Evolutionary conservation across 106 monocot species (phyloP).

Genomic region (Chionographis japonica): DNA sequence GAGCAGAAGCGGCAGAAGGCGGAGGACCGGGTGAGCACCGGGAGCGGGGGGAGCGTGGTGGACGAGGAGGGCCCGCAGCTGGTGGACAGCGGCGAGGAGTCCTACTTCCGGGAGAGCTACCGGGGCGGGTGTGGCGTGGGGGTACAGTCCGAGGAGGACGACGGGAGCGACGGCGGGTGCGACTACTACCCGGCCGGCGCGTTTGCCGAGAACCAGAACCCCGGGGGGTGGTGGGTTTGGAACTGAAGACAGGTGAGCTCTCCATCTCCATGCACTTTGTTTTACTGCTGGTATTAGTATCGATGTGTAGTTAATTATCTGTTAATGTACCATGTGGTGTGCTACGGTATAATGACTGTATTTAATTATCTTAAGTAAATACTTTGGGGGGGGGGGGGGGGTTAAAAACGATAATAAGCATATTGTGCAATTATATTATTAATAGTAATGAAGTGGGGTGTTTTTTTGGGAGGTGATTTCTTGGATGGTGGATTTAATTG

Average conservation of each 20-base stretch:
- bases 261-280: too few relatives aligned
- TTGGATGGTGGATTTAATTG: too few relatives aligned
- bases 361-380: too few relatives aligned
- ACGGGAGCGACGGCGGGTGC: slow-evolving; percentile 54
- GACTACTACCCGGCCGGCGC: slow-evolving; percentile 23
- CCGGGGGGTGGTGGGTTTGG: slow-evolving; percentile 28
- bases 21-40: slow-evolving; percentile 35
- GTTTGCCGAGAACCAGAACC: slow-evolving; percentile 10
- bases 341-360: too few relatives aligned
- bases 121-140: neutral
- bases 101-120: slow-evolving; percentile 46
- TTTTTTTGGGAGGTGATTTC: too few relatives aligned
- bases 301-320: too few relatives aligned
- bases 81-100: slow-evolving; percentile 40
- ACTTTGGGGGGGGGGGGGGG: too few relatives aligned
- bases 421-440: too few relatives aligned
- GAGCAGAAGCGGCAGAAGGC: slow-evolving; percentile 7
- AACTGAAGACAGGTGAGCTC: neutral
- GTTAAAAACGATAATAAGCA: too few relatives aligned
- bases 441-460: too few relatives aligned
- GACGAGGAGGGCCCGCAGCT: slow-evolving; percentile 19
- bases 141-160: slow-evolving; percentile 41
- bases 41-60: slow-evolving; percentile 24
- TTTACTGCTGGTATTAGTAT: too few relatives aligned
- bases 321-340: too few relatives aligned